These are phyloP conservation scores for Tolypocladium capitatum DNA, from an alignment of 2,329 filamentous ascomycete genomes.

Conservation along the genomic window DNA sequence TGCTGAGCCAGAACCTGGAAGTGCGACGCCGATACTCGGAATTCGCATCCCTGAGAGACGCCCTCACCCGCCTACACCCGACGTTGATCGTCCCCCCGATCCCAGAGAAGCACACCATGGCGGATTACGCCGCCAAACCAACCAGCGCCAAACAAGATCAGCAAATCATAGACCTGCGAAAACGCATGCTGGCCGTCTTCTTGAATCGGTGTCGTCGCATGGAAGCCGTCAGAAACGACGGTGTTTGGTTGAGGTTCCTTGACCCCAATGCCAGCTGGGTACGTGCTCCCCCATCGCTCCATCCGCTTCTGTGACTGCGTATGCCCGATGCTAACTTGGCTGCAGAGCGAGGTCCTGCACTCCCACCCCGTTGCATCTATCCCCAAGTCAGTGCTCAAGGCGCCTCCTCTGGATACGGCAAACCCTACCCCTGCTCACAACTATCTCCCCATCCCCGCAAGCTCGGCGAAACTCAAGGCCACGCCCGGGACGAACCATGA, in stretches of 20 bases:
- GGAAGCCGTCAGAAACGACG: conserved; percentile 83
- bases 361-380: conserved; percentile 83
- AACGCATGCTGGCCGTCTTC: conserved; percentile 94
- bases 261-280: conserved; percentile 99
- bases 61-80: conserved; percentile 81
- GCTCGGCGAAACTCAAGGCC: conserved; percentile 73
- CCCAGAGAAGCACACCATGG: conserved; percentile 97
- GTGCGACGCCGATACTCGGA: conserved; percentile 93
- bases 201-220: conserved; percentile 86
- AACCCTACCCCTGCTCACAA: conserved; percentile 78
- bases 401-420: conserved; percentile 88
- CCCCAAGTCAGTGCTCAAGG: conserved; percentile 86
- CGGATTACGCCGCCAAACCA: conserved; percentile 93
- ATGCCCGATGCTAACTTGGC: conserved; percentile 8
- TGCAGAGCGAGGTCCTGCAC: conserved; percentile 82
- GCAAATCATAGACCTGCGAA: conserved; percentile 89
- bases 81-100: conserved; percentile 94
- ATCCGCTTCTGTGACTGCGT: neutral
- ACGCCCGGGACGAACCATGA: conserved; percentile 23
- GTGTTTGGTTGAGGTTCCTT: conserved; percentile 94
- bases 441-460: conserved; percentile 74
- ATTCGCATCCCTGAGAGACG: conserved; percentile 81
- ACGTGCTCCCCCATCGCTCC: conserved; percentile 13
- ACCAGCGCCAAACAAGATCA: conserved; percentile 97
- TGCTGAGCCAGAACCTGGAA: conserved; percentile 62